These are phyloP conservation scores for Ceratocystis cacaofunesta DNA, from an alignment of 2,329 filamentous ascomycete species.

Conservation along the genomic window DNA sequence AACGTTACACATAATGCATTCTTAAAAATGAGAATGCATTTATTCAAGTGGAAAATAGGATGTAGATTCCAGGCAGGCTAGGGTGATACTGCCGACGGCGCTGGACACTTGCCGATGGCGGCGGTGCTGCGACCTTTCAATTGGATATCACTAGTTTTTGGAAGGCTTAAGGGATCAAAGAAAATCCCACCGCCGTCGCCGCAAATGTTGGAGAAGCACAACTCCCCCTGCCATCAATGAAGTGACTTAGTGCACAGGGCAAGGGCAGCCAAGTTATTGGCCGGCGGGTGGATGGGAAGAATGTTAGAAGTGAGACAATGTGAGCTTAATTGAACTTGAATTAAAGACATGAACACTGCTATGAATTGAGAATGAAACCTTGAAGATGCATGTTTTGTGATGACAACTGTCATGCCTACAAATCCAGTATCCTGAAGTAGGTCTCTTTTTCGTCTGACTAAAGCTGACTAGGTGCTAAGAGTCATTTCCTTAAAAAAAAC, in stretches of 20 bases:
- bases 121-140: not conserved
- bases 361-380: no score
- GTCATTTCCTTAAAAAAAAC: not conserved
- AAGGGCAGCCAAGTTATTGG: not conserved
- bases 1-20: not conserved
- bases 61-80: not conserved
- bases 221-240: not conserved
- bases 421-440: no score
- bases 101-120: not conserved
- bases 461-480: not conserved
- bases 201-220: not conserved
- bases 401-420: no score
- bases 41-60: not conserved
- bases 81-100: not conserved
- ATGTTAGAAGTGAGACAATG: not conserved
- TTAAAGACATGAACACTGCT: not conserved
- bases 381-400: no score
- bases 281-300: not conserved
- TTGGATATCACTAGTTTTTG: not conserved
- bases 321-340: conserved; percentile 1
- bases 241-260: conserved; percentile 1
- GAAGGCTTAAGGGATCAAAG: not conserved
- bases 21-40: not conserved
- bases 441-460: not conserved
- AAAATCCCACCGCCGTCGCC: not conserved